phyloP scores from a whole-genome alignment of 139 green algal species.

The Astrephomene gubernaculifera region DNA sequence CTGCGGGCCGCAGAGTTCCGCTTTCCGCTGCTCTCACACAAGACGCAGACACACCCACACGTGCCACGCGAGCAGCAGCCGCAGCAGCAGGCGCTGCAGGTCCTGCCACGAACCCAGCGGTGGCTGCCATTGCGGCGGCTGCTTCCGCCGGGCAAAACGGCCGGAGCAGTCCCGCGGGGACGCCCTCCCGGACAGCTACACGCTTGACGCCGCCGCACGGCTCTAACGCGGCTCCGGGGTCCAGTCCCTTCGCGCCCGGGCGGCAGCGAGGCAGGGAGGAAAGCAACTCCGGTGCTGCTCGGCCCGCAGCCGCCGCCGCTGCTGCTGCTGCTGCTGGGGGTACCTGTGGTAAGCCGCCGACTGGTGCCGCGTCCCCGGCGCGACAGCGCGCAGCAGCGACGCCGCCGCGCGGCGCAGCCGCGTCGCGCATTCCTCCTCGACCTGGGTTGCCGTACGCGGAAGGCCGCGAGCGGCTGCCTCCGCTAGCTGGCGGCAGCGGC shows the following conservation, averaged over 20 bases:
- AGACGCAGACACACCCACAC: slow-evolving; percentile 14
- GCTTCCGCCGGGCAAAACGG: slow-evolving; percentile 18
- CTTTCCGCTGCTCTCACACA: no score
- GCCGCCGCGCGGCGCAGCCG: no score
- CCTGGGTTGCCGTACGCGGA: no score
- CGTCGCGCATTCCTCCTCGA: no score
- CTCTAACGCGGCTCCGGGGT: background rate
- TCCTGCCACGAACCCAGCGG: background rate
- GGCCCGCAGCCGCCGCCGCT: no score
- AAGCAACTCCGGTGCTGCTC: background rate
- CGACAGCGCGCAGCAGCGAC: no score
- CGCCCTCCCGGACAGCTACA: background rate
- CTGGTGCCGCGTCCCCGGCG: no score
- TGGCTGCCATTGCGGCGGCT: no score
- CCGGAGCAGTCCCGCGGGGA: background rate
- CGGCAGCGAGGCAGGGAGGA: background rate
- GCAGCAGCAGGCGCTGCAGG: background rate
- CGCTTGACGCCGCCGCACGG: background rate
- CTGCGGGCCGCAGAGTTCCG: no score
- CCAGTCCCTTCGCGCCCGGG: background rate
- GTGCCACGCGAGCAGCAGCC: background rate
- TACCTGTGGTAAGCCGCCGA: no score
- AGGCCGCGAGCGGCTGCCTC: background rate
- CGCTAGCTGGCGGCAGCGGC: background rate
- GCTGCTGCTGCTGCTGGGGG: no score